Base-by-base conservation (phyloP, 345 rosid genomes). In the Pugionium dolabratum region DNA sequence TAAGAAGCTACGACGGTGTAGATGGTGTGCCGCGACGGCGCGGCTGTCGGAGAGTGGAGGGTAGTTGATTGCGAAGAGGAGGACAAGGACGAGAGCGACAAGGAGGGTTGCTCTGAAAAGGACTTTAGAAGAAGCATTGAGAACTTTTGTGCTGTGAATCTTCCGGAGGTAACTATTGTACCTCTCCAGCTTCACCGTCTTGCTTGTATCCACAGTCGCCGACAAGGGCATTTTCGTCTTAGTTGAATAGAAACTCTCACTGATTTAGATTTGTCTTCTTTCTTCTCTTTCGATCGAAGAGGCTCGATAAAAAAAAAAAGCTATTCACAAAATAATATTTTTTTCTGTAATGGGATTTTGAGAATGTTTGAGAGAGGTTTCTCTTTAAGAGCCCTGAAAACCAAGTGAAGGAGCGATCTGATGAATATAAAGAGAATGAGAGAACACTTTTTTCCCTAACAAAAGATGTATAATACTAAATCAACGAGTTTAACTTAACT, bases 141-240 rank as follows among this genome's bases (percentile, higher is more conserved):
- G 69, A 57, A 85, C 67, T 64, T 84, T 90, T 3, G 97, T 88
- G 68, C 84, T 83, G 64, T 88, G 90, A 27, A 93, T 75, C 47
- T 79, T 75, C 2, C 96, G 83, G 68, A 93, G 55, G 67, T 93
- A 93, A 75, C 90, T 93, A 70, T 93, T 85, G 86, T 88, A 93
- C 32, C 97, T 81, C 75, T 93, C 98, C 4, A 90, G 67, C 82
- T 93, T 93, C 8, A 86, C 72, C 53, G 94, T 90, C 73, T 93
- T 93, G 84, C 97, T 82, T 7, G 90, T 85, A 75, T 90, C 97
- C 4, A 89, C 81, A 0, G 96, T 86, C 5, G 98, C 77, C 0
- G 94, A 82, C 0, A 87, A 57, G 7, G 85, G 86, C 87, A 88
- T 88, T 80, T 58, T 66, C 32, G 69, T 32, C 62, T 67, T n/a